These are phyloP conservation scores for Ulota crispa DNA, from an alignment of 225 moss, liverwort and hornwort genomes.

Conservation along the genomic window DNA sequence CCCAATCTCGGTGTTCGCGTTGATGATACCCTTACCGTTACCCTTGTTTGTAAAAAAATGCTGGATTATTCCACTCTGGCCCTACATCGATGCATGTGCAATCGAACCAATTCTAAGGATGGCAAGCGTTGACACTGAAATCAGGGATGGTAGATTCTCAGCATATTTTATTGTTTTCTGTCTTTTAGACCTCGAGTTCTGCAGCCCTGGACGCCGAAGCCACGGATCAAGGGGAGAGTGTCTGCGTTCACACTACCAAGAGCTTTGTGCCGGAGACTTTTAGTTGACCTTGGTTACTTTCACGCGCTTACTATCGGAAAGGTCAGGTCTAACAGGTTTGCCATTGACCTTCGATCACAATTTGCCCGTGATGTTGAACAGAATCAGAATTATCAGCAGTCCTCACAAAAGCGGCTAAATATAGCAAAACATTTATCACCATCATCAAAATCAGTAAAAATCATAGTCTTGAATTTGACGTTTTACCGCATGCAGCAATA, in stretches of 20 bases:
- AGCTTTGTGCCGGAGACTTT: not conserved
- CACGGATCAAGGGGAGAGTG: not conserved
- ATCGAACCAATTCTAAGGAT: not conserved
- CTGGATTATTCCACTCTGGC: no score
- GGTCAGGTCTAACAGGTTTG: not conserved
- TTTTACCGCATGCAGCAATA: no score
- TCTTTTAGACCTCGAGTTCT: not conserved
- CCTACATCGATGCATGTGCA: no score
- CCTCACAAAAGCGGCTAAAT: no score
- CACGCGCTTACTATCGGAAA: not conserved
- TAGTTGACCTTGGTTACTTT: not conserved
- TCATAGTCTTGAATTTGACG: no score
- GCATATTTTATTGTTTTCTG: not conserved
- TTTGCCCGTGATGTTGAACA: no score
- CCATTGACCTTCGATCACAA: not conserved
- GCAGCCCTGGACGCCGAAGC: not conserved
- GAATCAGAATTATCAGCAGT: no score
- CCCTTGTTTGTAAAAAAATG: no score
- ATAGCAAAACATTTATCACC: no score
- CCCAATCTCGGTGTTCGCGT: no score
- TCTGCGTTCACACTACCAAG: not conserved
- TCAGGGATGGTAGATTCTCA: not conserved
- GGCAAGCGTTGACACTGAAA: slow-evolving; percentile 11
- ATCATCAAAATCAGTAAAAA: no score
- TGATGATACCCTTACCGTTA: no score